Evolutionary conservation across 768 basidiomycete species (phyloP).

Genomic region (Kwoniella heveanensis): DNA sequence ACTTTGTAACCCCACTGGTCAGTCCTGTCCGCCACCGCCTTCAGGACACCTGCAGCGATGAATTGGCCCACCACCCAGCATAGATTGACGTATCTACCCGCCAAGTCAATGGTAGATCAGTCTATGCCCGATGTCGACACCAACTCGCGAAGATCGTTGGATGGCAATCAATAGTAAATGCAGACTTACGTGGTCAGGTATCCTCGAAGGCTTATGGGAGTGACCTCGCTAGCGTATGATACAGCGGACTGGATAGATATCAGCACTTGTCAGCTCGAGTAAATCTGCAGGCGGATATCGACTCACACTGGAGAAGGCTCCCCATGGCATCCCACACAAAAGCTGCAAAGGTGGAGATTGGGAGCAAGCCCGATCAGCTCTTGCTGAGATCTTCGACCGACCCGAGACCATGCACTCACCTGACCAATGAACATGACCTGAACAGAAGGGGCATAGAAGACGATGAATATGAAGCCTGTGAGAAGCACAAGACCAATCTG

Average conservation of each 20-base stretch:
- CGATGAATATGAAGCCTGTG: slow-evolving; percentile 32
- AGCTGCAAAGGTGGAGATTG: slow-evolving; percentile 1
- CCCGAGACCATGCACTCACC: not conserved
- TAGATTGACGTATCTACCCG: slow-evolving; percentile 33
- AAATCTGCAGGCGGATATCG: not conserved
- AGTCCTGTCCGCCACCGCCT: not conserved
- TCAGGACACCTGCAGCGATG: slow-evolving; percentile 33
- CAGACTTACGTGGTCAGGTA: slow-evolving; percentile 29
- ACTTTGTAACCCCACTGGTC: slow-evolving; percentile 24
- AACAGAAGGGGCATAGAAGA: slow-evolving; percentile 24
- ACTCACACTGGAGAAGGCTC: slow-evolving; percentile 28
- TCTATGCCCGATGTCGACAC: too few species aligned
- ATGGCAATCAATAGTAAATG: not conserved
- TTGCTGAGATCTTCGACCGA: not conserved
- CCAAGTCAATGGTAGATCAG: too few species aligned
- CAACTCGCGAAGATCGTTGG: too few species aligned
- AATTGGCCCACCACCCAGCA: slow-evolving; percentile 46
- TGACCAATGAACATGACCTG: slow-evolving; percentile 16
- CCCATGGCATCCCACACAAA: slow-evolving; percentile 46
- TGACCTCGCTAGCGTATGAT: slow-evolving; percentile 39
- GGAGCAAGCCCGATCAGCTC: too few species aligned
- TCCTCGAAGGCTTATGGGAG: slow-evolving; percentile 33
- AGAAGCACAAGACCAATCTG: slow-evolving; percentile 26
- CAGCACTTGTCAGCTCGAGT: slow-evolving; percentile 10
- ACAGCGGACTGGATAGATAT: slow-evolving; percentile 17